Base-by-base conservation (phyloP, 352 stramenopile genomes). In the Phytophthora idaei region DNA sequence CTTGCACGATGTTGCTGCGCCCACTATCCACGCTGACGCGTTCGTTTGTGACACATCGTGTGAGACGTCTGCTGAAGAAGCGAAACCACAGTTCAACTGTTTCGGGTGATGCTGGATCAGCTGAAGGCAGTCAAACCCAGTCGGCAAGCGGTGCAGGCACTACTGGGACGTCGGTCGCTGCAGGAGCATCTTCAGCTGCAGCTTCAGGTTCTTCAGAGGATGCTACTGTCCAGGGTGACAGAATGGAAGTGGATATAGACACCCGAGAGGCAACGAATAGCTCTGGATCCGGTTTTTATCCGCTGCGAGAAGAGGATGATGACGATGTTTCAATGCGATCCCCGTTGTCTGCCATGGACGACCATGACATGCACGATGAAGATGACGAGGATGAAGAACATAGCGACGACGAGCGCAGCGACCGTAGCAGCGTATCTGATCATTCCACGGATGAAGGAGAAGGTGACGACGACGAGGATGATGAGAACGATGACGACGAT, bases 1-100 rank as follows among this genome's bases (percentile, higher is more conserved):
- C 83, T 7, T 94, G 85, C 55, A 79, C 74, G 7, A 96, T 94
- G 85, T 60, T 95, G 25, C 61, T 96, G 27, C 83, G 85, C n/a
- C 89, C 87, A 10, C 59, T 96, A 12, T 88, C 85, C 15, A 93
- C 87, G 0, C 59, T 96, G 31, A 95, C 87, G 0, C 82, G 89
- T 15, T 85, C 87, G 21, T 94, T 94, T 63, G 87, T 95, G 29
- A 91, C 84, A 0, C 82, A 94, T 29, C 82, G 85, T 12, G 71
- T 94, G 9, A 77, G 77, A 2, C 85, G 84, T 27, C 48, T 94
- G 31, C 57, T 90, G 28, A 85, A 89, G 47, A 94, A 94, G 60
- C 71, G 73, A 39, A 78, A 72, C 31, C 53, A 70, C 39, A 64
- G 12, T 34, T 31, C 46, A 12, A 17, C 32, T 4, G 32, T 57